Base-by-base conservation (phyloP, 257 asterid species). In the Echites panduratus region DNA sequence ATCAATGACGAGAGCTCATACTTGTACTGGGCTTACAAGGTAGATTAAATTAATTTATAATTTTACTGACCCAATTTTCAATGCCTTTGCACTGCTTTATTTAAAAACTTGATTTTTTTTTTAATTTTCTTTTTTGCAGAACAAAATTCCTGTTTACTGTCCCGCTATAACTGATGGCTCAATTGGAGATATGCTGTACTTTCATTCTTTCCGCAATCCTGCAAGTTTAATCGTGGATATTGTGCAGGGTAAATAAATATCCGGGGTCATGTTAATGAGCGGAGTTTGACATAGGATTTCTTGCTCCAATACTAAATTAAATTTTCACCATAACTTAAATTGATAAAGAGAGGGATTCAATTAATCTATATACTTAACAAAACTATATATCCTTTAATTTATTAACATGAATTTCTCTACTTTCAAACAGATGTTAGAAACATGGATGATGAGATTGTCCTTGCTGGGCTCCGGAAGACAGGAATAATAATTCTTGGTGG, bases 111-210 rank as follows among this genome's bases (percentile, higher is more conserved):
- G 7, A 16, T 35, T 14, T 17, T 9, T 22, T 48, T 26, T 53
- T 27, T 17, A 2, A n/a, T n/a, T n/a, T n/a, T n/a, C n/a, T n/a
- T 48, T 49, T 79, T 27, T 64, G 35, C 90, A 94, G 99, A 94
- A 94, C 85, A 82, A 82, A 73, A 86, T 94, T 75, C 93, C 97
- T 2, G 89, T 91, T 69, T 94, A 73, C 87, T 94, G 97, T 80
- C 99, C 97, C 77, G 87, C 93, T 80, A 80, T 91, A 80, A 94
- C 99, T 0, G 97, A 94, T 75, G 99, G 97, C 76, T 94, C 97
- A 6, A 77, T 89, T 47, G 99, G 99, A 27, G 97, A 94, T 87
- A 91, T 94, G 97, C 64, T 94, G 76, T 89, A 91, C 85, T 88
- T 94, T 80, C 97, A 94, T 87, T 85, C 96, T 29, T 86, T 76